Evolutionary conservation across 176 grass and related monocot species (phyloP).

Genomic region (Calamus simplicifolius): DNA sequence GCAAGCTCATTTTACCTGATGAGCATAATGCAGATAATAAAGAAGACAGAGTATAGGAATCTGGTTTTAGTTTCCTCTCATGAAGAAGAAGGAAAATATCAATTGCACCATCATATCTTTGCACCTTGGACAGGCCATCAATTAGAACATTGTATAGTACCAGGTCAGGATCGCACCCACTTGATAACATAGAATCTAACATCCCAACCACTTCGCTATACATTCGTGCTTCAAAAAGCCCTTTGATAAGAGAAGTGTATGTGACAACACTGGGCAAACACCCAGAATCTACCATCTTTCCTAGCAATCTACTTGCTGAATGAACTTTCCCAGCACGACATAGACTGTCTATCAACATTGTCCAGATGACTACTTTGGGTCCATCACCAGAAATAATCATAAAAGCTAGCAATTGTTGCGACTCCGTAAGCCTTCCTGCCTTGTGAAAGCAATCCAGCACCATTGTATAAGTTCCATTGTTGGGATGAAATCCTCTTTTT

Average conservation of each 20-base stretch:
- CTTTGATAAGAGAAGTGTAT: slow-evolving; percentile 63
- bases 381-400: slow-evolving; percentile 36
- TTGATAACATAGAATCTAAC: slow-evolving; percentile 46
- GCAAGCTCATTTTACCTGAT: slow-evolving; percentile 30
- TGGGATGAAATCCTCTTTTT: slow-evolving; percentile 42
- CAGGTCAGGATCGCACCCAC: slow-evolving; percentile 57
- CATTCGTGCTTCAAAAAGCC: slow-evolving; percentile 49
- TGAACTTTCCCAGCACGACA: slow-evolving; percentile 41
- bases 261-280: slow-evolving; percentile 52
- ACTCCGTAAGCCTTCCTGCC: slow-evolving; percentile 35
- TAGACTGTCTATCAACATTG: slow-evolving; percentile 58
- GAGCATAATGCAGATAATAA: slow-evolving; percentile 40
- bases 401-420: slow-evolving; percentile 53
- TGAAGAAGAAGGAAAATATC: slow-evolving; percentile 37
- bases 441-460: slow-evolving; percentile 69
- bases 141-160: slow-evolving; percentile 82
- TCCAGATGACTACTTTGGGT: slow-evolving; percentile 45
- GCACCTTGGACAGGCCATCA: slow-evolving; percentile 57
- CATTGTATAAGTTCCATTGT: slow-evolving; percentile 17
- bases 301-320: slow-evolving; percentile 37
- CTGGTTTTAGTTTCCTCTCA: slow-evolving; percentile 42
- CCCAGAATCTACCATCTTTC: slow-evolving; percentile 52
- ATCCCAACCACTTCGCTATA: slow-evolving; percentile 27
- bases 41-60: slow-evolving; percentile 72
- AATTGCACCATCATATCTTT: slow-evolving; percentile 48